Percentiles rank a stretch among this genome's conserved stretches.
These are phyloP conservation scores for Cyanidiococcus yangmingshanensis DNA, from an alignment of 23 red algal genomes.

Conservation along the genomic window DNA sequence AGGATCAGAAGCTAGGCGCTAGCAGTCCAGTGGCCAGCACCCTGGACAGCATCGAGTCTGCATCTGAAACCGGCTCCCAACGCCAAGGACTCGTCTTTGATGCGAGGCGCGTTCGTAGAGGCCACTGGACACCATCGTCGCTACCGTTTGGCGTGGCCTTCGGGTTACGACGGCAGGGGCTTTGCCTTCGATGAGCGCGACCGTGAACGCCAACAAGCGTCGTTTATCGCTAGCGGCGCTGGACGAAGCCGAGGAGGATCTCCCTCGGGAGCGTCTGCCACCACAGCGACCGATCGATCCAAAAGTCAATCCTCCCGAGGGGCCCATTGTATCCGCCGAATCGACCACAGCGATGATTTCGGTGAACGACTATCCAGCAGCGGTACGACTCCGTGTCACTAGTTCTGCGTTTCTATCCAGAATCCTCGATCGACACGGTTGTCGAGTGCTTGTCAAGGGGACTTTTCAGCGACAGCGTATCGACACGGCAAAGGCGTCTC, in stretches of 20 bases:
- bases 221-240: not conserved
- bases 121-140: too few species aligned
- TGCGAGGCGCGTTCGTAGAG: too few species aligned
- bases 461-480: not conserved
- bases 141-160: not conserved
- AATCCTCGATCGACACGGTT: not conserved
- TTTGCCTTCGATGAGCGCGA: not conserved
- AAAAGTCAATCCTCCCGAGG: too few species aligned
- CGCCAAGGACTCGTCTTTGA: too few species aligned
- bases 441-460: constrained; percentile 9
- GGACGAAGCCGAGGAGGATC: not conserved
- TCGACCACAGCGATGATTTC: not conserved
- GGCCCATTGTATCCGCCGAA: too few species aligned
- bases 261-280: too few species aligned
- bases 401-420: not conserved
- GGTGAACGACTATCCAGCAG: not conserved
- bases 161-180: not conserved
- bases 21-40: too few species aligned
- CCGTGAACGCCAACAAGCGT: not conserved
- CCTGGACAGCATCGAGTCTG: too few species aligned
- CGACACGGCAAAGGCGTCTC: not conserved
- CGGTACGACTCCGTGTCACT: not conserved
- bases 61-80: too few species aligned
- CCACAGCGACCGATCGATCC: too few species aligned
- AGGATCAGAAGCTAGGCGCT: too few species aligned